Base-by-base conservation (phyloP, 495 filamentous ascomycete genomes). In the Penicillium goetzii region DNA sequence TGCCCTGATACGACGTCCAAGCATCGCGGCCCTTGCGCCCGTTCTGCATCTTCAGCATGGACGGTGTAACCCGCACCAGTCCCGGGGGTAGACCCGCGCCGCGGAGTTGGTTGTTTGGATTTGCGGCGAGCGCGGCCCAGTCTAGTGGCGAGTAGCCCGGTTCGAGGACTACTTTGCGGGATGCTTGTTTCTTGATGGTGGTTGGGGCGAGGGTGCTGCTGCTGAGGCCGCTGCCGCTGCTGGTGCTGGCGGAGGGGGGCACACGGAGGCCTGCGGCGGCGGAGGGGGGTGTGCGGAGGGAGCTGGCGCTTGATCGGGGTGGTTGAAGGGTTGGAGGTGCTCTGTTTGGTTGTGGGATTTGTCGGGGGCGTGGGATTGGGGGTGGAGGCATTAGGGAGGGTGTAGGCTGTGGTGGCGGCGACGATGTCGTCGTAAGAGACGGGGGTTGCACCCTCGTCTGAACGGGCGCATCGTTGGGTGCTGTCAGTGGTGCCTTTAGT, bases 131-230 rank as follows among this genome's bases (percentile, higher is more conserved):
- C 15, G 87, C 85, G 28, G 95, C 95, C 95, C 95, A 99, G 83
- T 99, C 95, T 7, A 99, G 88, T 0, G 95, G 95, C 1, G 90
- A 94, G 80, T 90, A 93, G 40, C 95, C 95, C 0, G 95, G 95
- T 33, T 86, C 81, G 34, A 99, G 88, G 17, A 88, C 78, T 23
- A 96, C 91, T 66, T 90, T 86, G 59, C 78, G 69, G 41, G 81
- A 66, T 58, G 74, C 54, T 58, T 81, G 66, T 66, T 80, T 68
- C 60, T 77, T 75, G 41, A 80, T 62, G 0, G 77, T 72, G 19
- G 77, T 64, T 4, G 81, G 80, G 19, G 76, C 68, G 6, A 81
- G 70, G 6, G 74, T 72, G 59, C 72, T 73, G 65, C 59, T 70
- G 56, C 72, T 71, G 1, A 80, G 78, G 11, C 76, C 40, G 64